Base-by-base conservation (phyloP, 139 green algal genomes). In the Micromonas pusilla region DNA sequence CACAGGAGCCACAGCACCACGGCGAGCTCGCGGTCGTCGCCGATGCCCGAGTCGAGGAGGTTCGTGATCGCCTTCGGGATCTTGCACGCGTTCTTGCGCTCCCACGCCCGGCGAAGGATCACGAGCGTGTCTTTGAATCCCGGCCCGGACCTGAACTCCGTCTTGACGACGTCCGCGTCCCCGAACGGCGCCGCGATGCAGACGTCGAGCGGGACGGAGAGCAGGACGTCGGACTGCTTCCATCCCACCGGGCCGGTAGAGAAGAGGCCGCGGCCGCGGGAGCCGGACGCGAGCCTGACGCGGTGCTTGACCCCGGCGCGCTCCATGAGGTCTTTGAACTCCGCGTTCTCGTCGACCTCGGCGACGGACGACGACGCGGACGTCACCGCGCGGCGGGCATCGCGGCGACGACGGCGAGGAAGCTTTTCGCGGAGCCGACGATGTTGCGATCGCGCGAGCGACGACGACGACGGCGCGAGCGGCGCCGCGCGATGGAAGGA, bases 101-200 rank as follows among this genome's bases (percentile, higher is more conserved):
- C 37, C 37, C 37, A 75, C 31, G 36, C 9, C 36, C n/a, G 20
- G 36, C 45, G 45, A 16, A 75, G 5, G 37, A 75, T 63, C 6
- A 21, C 25, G 23, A 20, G 20, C 25, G 68, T 39, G 2, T 38
- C 53, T 20, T 64, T 63, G 30, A 62, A 13, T 36, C 19, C 38
- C 1, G 1, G 20, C 1, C 21, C 32, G 5, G 31, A 1, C 3
- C 63, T 16, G 45, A 57, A 16, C 45, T 57, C 45, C 9, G 9
- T 57, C 3, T 31, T 25, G 21, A 70, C 38, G 23, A 1, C 68
- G 23, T 63, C 36, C 21, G 20, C 68, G 38, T 65, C 68, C 1
- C 68, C 68, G 3, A 75, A 30, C 2, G 68, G 68, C 37, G 68
- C 68, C 34, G 36, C 5, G 37, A 75, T 75, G 68, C 68, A 75